phyloP scores from a whole-genome alignment of 2,329 filamentous ascomycete genomes.

The Colletotrichum sublineola region DNA sequence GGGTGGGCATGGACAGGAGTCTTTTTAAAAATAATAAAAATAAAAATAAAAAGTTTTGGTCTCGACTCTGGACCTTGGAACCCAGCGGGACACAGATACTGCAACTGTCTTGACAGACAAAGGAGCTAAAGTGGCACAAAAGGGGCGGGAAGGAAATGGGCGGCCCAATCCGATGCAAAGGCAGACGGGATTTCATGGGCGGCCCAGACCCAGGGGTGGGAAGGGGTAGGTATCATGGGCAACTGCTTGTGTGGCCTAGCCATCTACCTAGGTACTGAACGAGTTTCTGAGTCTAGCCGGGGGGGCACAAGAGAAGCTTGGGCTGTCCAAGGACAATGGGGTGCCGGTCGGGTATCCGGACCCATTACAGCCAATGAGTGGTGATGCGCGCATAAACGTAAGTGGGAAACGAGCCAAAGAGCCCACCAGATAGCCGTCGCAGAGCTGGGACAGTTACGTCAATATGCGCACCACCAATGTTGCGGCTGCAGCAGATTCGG shows the following conservation, averaged over 20 bases:
- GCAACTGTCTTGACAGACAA: background rate
- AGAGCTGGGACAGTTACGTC: slow-evolving; percentile 29
- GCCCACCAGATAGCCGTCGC: slow-evolving; percentile 19
- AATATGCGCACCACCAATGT: slow-evolving; percentile 12
- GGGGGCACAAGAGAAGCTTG: background rate
- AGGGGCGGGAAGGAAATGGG: slow-evolving; percentile 6
- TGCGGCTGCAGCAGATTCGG: slow-evolving; percentile 11
- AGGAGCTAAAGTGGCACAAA: background rate
- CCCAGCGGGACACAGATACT: background rate
- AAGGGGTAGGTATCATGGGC: background rate
- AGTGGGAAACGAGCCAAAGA: slow-evolving; percentile 8
- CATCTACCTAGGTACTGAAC: background rate
- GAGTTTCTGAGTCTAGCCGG: background rate
- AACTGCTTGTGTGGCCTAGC: background rate
- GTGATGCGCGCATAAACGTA: background rate
- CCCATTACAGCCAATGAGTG: background rate
- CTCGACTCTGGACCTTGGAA: slow-evolving; percentile 4
- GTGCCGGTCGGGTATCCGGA: background rate
- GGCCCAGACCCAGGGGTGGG: background rate
- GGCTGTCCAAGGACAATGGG: background rate
- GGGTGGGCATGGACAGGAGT: background rate
- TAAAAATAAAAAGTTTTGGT: too few species aligned
- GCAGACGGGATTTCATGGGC: slow-evolving; percentile 9
- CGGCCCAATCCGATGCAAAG: background rate
- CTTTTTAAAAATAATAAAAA: too few species aligned